Percentiles rank a stretch among this genome's conserved stretches.
Conservation (phyloP, 75 land plant species). For the Selaginella moellendorffii region DNA sequence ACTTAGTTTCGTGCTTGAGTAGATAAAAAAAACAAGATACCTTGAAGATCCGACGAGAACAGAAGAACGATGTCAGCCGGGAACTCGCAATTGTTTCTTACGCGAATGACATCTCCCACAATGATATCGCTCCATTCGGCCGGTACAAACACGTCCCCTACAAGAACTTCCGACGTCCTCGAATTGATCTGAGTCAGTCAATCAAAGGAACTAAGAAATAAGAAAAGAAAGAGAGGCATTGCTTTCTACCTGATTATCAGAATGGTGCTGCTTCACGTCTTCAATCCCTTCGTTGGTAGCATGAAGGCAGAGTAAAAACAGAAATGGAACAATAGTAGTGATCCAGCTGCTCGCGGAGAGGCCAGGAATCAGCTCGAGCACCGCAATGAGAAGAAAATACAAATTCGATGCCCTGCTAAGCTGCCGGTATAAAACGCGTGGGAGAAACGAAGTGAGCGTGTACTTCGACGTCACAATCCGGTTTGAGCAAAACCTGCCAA, state of each 20-base stretch:
- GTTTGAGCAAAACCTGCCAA: constrained; percentile 30
- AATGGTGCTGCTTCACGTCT: constrained; percentile 26
- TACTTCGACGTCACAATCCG: constrained; percentile 25
- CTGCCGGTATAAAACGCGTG: constrained; percentile 23
- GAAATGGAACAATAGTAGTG: constrained; percentile 26
- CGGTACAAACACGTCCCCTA: constrained; percentile 12
- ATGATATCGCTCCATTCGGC: constrained; percentile 20
- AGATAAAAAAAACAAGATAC: constrained; percentile 9
- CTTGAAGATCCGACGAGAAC: constrained; percentile 28
- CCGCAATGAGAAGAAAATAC: constrained; percentile 30
- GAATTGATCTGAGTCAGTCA: constrained; percentile 18
- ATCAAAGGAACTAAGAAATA: too few species aligned
- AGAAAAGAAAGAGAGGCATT: too few species aligned
- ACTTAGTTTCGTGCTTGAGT: neutral
- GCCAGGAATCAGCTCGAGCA: constrained; percentile 29
- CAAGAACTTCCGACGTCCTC: constrained; percentile 14
- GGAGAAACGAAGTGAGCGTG: constrained; percentile 18
- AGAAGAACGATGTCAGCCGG: constrained; percentile 31
- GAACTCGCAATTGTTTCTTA: constrained; percentile 17
- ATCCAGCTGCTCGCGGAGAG: constrained; percentile 23
- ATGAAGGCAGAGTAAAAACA: constrained; percentile 27
- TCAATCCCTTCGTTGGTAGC: constrained; percentile 31
- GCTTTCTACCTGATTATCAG: constrained; percentile 23
- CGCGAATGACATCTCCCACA: constrained; percentile 29
- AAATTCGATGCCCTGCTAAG: constrained; percentile 29